Evolutionary conservation across 2,329 filamentous ascomycete genomes (phyloP).

Genomic region (Fusarium armeniacum): DNA sequence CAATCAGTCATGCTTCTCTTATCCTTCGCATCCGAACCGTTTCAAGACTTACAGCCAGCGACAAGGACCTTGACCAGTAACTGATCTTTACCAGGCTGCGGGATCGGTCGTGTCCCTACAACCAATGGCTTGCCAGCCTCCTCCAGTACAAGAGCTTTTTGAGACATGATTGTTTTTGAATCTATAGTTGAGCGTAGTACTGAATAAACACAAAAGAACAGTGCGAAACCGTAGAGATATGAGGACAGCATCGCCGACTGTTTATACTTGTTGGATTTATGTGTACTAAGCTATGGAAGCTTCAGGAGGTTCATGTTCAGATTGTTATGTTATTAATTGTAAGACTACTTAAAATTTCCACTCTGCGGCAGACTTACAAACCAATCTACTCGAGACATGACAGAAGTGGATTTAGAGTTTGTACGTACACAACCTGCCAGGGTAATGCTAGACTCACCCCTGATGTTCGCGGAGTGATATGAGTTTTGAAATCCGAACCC

Average conservation of each 20-base stretch:
- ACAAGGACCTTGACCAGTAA: constrained; percentile 8
- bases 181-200: neutral
- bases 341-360: too few relatives aligned
- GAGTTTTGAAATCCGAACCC: too few relatives aligned
- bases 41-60: neutral
- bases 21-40: fast-evolving
- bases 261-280: neutral
- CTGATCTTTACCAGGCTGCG: neutral
- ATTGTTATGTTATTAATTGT: too few relatives aligned
- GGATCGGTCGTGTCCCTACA: neutral
- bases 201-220: neutral
- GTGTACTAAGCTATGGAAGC: too few relatives aligned
- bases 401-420: too few relatives aligned
- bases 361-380: too few relatives aligned
- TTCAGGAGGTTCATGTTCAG: too few relatives aligned
- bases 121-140: neutral
- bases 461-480: too few relatives aligned
- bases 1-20: neutral
- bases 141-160: neutral
- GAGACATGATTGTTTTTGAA: neutral
- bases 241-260: neutral
- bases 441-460: too few relatives aligned
- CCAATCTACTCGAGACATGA: too few relatives aligned
- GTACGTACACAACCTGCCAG: too few relatives aligned
- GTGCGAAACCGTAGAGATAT: neutral